A percentile compares a stretch with the other conserved stretches of the same genome.
These are phyloP conservation scores for Salix purpurea DNA, from an alignment of 345 rosid genomes.

Conservation along the genomic window DNA sequence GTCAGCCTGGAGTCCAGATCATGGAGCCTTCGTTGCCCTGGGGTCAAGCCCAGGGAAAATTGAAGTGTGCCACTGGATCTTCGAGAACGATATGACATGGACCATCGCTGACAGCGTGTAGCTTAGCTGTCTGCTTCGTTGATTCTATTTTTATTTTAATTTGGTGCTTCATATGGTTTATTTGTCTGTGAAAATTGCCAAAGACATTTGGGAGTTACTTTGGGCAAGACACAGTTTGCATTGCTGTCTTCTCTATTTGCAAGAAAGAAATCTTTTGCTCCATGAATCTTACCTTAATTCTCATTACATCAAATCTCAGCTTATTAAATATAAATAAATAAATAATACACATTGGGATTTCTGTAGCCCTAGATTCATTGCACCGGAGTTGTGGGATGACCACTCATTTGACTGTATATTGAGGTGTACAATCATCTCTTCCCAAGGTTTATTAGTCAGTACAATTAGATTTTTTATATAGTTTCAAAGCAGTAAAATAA, in stretches of 20 bases:
- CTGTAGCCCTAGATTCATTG: too few relatives aligned
- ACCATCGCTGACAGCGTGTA: slow-evolving; percentile 11
- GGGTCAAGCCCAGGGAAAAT: slow-evolving; percentile 24
- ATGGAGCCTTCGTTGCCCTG: slow-evolving; percentile 27
- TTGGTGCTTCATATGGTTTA: background rate
- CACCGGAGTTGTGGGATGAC: too few relatives aligned
- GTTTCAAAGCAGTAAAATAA: too few relatives aligned
- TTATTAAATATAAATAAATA: too few relatives aligned
- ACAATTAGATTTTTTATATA: too few relatives aligned
- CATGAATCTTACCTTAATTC: background rate
- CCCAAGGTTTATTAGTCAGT: too few relatives aligned
- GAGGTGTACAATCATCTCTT: too few relatives aligned
- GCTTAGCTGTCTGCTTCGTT: background rate
- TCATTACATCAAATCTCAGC: background rate
- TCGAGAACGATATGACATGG: slow-evolving; percentile 36
- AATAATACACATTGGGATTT: too few relatives aligned
- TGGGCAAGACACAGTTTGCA: background rate
- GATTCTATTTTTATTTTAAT: background rate
- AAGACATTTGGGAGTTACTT: background rate
- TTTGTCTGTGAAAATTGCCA: background rate
- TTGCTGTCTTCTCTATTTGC: background rate
- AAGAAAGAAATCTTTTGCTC: background rate
- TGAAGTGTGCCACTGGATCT: slow-evolving; percentile 36
- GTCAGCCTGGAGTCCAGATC: slow-evolving; percentile 26
- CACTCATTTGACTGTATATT: too few relatives aligned